Percentiles rank a stretch among this genome's conserved stretches.
Conservation (phyloP, 2,329 filamentous ascomycete species). For the Talaromyces sp. region DNA sequence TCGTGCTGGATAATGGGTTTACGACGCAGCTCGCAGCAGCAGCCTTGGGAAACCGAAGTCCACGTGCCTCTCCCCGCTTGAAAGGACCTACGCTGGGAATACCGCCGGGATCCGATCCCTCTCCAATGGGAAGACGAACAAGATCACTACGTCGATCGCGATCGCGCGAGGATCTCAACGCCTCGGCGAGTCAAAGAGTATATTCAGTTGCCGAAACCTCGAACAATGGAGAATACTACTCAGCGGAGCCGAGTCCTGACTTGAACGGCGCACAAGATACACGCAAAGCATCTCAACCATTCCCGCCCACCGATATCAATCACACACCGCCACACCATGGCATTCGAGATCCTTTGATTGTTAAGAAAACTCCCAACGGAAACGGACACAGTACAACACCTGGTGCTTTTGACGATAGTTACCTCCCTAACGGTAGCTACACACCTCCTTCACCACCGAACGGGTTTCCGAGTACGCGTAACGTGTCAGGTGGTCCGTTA, state of each 20-base stretch:
- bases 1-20: conserved; percentile 7
- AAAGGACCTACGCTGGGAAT: background rate
- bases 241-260: background rate
- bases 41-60: background rate
- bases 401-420: background rate
- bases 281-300: background rate
- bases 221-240: conserved; percentile 1
- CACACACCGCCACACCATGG: conserved; percentile 6
- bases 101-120: background rate
- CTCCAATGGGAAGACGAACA: conserved; percentile 1
- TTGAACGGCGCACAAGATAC: background rate
- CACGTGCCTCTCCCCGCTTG: conserved; percentile 3
- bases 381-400: background rate
- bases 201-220: background rate
- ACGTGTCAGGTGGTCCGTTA: background rate
- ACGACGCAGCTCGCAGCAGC: conserved; percentile 8
- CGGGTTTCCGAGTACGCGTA: background rate
- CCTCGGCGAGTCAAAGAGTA: conserved; percentile 1
- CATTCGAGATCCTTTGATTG: conserved; percentile 5
- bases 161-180: conserved; percentile 9
- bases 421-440: background rate
- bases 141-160: conserved; percentile 9
- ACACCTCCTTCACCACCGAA: conserved; percentile 5
- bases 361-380: background rate
- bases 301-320: conserved; percentile 9